Conservation (phyloP, 768 basidiomycete genomes). For the Phlegmacium glaucopus region DNA sequence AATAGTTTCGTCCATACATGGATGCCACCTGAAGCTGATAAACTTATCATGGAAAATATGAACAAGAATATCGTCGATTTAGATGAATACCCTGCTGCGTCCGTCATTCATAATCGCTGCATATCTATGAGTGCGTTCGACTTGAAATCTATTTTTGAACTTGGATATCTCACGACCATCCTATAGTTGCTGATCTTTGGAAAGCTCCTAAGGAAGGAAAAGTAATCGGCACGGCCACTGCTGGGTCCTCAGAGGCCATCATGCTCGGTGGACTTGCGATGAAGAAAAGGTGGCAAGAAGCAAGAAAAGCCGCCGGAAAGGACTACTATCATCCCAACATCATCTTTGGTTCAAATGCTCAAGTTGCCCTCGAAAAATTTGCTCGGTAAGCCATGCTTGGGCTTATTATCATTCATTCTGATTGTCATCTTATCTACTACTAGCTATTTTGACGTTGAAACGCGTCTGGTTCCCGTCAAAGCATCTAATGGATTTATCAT, state of each 20-base stretch:
- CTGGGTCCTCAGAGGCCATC: constrained; percentile 65
- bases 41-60: constrained; percentile 60
- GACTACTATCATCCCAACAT: constrained; percentile 54
- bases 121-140: constrained; percentile 47
- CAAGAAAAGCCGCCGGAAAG: constrained; percentile 56
- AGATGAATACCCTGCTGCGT: constrained; percentile 63
- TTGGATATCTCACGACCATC: background rate
- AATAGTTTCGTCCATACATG: constrained; percentile 51
- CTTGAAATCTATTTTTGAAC: background rate
- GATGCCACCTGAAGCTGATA: constrained; percentile 52
- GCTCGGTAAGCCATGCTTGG: constrained; percentile 35
- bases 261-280: constrained; percentile 69
- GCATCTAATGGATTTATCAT: constrained; percentile 46
- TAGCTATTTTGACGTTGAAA: constrained; percentile 61
- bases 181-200: constrained; percentile 55
- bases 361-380: constrained; percentile 65
- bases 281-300: constrained; percentile 66
- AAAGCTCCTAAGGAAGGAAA: constrained; percentile 54
- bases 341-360: constrained; percentile 58
- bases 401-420: background rate
- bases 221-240: constrained; percentile 61
- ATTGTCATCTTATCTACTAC: background rate
- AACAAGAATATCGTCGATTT: constrained; percentile 64
- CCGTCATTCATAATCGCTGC: constrained; percentile 50
- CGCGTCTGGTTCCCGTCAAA: constrained; percentile 45